Evolutionary conservation across 2,329 filamentous ascomycete species (phyloP).

Genomic region (Microcyclosporella mali): DNA sequence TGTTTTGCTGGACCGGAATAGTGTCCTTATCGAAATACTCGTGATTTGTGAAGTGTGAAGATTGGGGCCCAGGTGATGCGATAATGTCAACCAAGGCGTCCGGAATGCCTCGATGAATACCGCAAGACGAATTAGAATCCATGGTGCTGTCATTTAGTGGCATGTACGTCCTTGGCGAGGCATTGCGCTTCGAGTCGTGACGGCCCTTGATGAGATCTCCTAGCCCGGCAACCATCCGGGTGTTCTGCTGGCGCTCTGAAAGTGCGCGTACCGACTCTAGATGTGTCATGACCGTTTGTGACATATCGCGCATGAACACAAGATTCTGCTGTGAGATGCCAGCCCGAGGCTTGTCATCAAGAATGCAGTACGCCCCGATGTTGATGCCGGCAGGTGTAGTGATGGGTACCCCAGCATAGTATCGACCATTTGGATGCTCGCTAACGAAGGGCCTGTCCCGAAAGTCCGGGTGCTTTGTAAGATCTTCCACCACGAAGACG

Average conservation of each 20-base stretch:
- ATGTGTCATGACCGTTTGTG: conserved; percentile 55
- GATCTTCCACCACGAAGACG: conserved; percentile 29
- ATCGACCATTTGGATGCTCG: conserved; percentile 31
- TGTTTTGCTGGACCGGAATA: no score
- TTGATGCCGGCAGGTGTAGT: conserved; percentile 44
- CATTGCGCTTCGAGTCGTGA: conserved; percentile 16
- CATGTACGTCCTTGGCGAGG: conserved; percentile 15
- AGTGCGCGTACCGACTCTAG: conserved; percentile 45
- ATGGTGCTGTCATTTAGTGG: no score
- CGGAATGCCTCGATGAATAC: no score
- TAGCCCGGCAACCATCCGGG: conserved; percentile 50
- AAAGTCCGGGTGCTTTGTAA: conserved; percentile 24
- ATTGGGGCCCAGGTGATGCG: no score
- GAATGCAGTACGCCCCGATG: conserved; percentile 56
- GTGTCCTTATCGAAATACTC: no score
- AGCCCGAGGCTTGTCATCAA: conserved; percentile 51
- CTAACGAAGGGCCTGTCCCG: conserved; percentile 26
- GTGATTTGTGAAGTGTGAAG: no score
- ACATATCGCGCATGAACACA: conserved; percentile 53
- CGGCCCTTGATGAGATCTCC: conserved; percentile 19
- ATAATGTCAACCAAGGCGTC: no score
- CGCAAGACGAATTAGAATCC: no score
- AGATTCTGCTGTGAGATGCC: conserved; percentile 46
- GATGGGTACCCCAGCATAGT: conserved; percentile 50
- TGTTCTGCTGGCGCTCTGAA: conserved; percentile 29